Base-by-base conservation (phyloP, 179 eudicot genomes). In the Silene vulgaris region DNA sequence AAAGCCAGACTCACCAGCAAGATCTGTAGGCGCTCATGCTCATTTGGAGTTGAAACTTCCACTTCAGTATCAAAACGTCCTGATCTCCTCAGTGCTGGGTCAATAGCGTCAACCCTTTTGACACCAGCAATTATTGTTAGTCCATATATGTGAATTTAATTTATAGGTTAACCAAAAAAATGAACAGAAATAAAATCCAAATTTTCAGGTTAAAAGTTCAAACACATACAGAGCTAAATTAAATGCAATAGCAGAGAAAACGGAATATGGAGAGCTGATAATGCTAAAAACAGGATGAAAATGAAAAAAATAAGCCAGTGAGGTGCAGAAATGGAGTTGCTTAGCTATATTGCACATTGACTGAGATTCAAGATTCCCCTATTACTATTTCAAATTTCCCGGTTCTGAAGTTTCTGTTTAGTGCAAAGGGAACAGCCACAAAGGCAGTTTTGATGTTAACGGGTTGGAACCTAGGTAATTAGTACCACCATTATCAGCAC, bases 31-130 rank as follows among this genome's bases (percentile, higher is more conserved):
- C 99, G 96, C 73, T 95, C 97, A 67, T 76, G 83, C 77, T 88
- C 96, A 79, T 69, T 89, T 26, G 99, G 99, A 20, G 97, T 89
- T 74, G 95, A 85, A 71, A 95, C 99, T 88, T 95, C 99, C 74
- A 90, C 62, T 80, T 95, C 99, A 71, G 88, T 80, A 85, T 95
- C 99, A 85, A 95, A 90, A 76, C 99, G 97, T 64, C 99, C 99
- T 28, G 90, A 81, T 82, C 99, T 89, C 86, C 99, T 88, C 59
- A 95, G 81, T 56, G 96, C 96, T 78, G 99, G 99, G 77, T 95
- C 99, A 86, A 95, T 85, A 74, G 95, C 87, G 84, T 95, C 97
- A 73, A 90, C 85, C 84, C 99, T 89, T 72, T 76, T 56, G 50
- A 80, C 77, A 82, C 59, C 71, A 77, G 69, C 79, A 80, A 71